Evolutionary conservation across 305 asterid species (phyloP), one percentile per base, ranked within the genome.

Genomic region (Plantago coronopus): DNA sequence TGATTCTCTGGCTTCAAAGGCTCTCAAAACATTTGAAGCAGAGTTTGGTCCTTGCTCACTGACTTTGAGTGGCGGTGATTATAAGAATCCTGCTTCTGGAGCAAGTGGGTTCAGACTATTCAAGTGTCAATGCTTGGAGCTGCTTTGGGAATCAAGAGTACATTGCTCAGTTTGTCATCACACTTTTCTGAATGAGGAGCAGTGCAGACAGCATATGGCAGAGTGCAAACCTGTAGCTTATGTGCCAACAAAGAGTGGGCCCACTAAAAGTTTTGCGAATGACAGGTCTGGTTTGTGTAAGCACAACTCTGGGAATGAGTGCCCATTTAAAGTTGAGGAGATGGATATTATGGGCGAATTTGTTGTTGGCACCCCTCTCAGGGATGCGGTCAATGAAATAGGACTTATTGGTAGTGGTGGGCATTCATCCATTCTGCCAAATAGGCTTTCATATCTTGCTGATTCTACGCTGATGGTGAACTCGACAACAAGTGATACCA

Each of bases 81-180:
- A 59, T 42, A 80, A 64, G 61, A 64, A 68, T 66, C 77, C 64
- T 51, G 74, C 70, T 67, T 31, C 65, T 51, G 74, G 69, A 48
- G 59, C 61, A 65, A 65, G 60, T 68, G 73, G 56, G 48, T 72
- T 74, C 59, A 81, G 77, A 67, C 69, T 89, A 72, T 69, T 67
- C 63, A 78, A 97, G 71, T 89, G 99, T 20, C 79, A 74, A 55
- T 94, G 99, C 79, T 81, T 94, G 47, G 97, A 94, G 75, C 76
- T 83, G 40, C 42, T 89, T 62, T 87, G 94, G 95, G 58, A 81
- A n/a, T 73, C 85, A 72, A 80, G 79, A 68, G 76, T 57, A 55
- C 99, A 89, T 60, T 94, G 99, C 61, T 54, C 63, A 40, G 68
- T 83, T 29, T 94, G 99, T 71, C 99, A 94, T 67, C 80, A 57